Conservation (phyloP, 805 yeast species). For the Cyberlindnera petersonii region DNA sequence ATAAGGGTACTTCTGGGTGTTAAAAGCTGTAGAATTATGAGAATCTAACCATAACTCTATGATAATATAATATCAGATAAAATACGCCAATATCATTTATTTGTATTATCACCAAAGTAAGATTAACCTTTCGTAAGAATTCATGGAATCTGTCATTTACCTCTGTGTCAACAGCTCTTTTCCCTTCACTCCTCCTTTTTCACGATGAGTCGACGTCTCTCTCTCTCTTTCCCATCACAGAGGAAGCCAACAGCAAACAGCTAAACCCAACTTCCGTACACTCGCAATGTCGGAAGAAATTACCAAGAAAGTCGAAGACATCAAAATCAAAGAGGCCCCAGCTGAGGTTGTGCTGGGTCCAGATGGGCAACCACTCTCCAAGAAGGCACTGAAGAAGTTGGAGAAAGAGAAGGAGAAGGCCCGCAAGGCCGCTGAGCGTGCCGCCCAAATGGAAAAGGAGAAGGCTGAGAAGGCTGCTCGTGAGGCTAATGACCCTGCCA, state of each 20-base stretch:
- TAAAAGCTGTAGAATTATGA: no score
- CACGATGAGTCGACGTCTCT: slow-evolving; percentile 4
- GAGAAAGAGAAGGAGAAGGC: slow-evolving; percentile 92
- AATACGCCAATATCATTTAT: no score
- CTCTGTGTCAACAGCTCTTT: background rate
- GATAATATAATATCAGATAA: no score
- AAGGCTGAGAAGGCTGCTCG: slow-evolving; percentile 61
- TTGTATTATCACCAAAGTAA: no score
- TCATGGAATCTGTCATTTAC: slow-evolving; percentile 6
- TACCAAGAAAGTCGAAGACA: slow-evolving; percentile 12
- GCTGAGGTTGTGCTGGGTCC: slow-evolving; percentile 43
- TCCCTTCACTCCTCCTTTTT: background rate
- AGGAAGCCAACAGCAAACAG: background rate
- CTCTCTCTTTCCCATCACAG: background rate
- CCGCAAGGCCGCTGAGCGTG: slow-evolving; percentile 88
- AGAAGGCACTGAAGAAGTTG: slow-evolving; percentile 92
- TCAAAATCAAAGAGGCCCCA: slow-evolving; percentile 10
- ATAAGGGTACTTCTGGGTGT: no score
- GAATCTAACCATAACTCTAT: no score
- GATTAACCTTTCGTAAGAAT: no score
- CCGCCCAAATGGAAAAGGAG: slow-evolving; percentile 82
- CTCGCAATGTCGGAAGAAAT: slow-evolving; percentile 18
- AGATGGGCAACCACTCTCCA: slow-evolving; percentile 81
- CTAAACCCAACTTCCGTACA: background rate
- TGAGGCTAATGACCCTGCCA: slow-evolving; percentile 82